These are phyloP conservation scores for Pholiota conissans DNA, from an alignment of 768 basidiomycete genomes.

Conservation along the genomic window DNA sequence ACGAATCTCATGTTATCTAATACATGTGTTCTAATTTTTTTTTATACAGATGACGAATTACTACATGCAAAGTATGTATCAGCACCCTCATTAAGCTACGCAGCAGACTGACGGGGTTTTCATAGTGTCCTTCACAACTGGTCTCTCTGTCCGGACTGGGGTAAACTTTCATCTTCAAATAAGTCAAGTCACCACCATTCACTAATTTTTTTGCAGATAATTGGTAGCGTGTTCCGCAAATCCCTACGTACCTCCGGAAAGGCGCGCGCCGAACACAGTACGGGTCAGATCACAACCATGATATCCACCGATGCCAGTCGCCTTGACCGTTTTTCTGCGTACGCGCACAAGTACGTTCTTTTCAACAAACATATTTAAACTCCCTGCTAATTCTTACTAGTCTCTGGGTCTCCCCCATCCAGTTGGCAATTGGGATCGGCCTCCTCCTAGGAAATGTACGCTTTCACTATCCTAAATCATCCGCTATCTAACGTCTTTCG, in stretches of 20 bases:
- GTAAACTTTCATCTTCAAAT: slow-evolving; percentile 25
- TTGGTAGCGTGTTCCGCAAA: slow-evolving; percentile 60
- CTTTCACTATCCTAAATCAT: background rate
- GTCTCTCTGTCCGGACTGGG: slow-evolving; percentile 47
- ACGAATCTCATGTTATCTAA: background rate
- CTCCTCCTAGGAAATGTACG: slow-evolving; percentile 60
- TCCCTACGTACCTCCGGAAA: slow-evolving; percentile 65
- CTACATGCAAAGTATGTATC: slow-evolving; percentile 37
- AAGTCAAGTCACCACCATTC: background rate
- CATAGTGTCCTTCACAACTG: slow-evolving; percentile 43
- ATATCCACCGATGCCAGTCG: slow-evolving; percentile 65
- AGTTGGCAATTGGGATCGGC: slow-evolving; percentile 61
- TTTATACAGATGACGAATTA: slow-evolving; percentile 42
- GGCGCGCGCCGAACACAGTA: slow-evolving; percentile 55
- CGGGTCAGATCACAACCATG: slow-evolving; percentile 70
- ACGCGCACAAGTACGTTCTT: slow-evolving; percentile 37
- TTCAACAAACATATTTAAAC: background rate
- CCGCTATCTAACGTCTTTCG: background rate
- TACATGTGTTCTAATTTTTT: background rate
- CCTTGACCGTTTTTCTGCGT: slow-evolving; percentile 50
- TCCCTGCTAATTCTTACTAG: too few species aligned
- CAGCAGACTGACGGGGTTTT: background rate
- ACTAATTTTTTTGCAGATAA: slow-evolving; percentile 27
- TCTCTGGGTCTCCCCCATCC: slow-evolving; percentile 61
- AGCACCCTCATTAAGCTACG: background rate